Conservation (phyloP, 2,329 filamentous ascomycete species). For the Rhynchosporium secalis region DNA sequence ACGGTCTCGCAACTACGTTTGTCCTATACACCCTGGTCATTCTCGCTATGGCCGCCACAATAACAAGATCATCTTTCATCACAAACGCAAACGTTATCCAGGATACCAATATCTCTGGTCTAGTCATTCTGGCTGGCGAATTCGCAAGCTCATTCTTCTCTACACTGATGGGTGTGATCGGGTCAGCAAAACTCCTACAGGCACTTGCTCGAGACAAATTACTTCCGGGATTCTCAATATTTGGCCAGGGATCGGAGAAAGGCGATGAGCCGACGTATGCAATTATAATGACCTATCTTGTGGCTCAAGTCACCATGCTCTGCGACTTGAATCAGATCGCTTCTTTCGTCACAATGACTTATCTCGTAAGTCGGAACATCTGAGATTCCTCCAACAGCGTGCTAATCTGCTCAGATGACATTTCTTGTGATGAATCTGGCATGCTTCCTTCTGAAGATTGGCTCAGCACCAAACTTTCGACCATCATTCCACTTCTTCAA, state of each 20-base stretch:
- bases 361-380: conserved; percentile 56
- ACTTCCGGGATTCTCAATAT: conserved; percentile 72
- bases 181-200: conserved; percentile 80
- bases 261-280: conserved; percentile 75
- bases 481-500: conserved; percentile 89
- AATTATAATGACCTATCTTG: conserved; percentile 71
- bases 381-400: background rate
- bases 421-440: conserved; percentile 87
- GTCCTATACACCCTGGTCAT: conserved; percentile 75
- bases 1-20: conserved; percentile 75
- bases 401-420: conserved; percentile 61
- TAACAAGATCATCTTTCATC: conserved; percentile 72
- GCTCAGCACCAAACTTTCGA: conserved; percentile 84
- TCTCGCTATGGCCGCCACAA: conserved; percentile 73
- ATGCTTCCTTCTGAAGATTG: conserved; percentile 82
- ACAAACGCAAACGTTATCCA: conserved; percentile 72
- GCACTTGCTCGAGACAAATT: conserved; percentile 78
- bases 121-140: conserved; percentile 76
- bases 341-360: conserved; percentile 87
- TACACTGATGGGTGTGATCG: conserved; percentile 82
- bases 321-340: conserved; percentile 86
- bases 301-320: conserved; percentile 78
- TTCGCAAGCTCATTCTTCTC: conserved; percentile 84
- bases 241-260: conserved; percentile 70
- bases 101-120: conserved; percentile 73